These are phyloP conservation scores for Salix suchowensis DNA, from an alignment of 345 rosid genomes.

Conservation along the genomic window DNA sequence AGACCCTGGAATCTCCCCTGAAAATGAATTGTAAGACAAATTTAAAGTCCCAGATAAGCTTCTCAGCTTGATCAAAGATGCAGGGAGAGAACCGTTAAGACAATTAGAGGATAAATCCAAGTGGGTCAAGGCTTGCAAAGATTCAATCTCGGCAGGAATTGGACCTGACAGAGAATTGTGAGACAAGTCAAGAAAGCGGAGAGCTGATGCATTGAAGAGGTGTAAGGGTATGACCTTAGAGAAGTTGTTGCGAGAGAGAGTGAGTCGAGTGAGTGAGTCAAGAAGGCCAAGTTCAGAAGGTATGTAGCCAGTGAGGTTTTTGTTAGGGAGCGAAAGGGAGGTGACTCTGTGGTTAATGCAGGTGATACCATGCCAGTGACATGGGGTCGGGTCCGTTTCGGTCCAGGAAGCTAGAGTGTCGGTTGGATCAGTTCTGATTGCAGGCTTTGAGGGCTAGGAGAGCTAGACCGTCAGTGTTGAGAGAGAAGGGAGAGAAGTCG, in stretches of 20 bases:
- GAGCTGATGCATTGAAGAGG: slow-evolving; percentile 52
- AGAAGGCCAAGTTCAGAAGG: slow-evolving; percentile 84
- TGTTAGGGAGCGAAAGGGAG: slow-evolving; percentile 52
- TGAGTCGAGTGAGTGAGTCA: slow-evolving; percentile 55
- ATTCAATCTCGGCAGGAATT: slow-evolving; percentile 47
- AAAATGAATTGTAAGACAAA: slow-evolving; percentile 59
- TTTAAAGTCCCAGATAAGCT: slow-evolving; percentile 70
- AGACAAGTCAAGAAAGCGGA: slow-evolving; percentile 63
- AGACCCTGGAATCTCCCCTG: slow-evolving; percentile 67
- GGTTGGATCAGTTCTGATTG: slow-evolving; percentile 62
- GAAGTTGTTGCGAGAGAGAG: slow-evolving; percentile 61
- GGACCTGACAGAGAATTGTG: slow-evolving; percentile 66
- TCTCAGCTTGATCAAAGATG: slow-evolving; percentile 46
- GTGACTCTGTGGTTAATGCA: slow-evolving; percentile 62
- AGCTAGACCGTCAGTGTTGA: slow-evolving; percentile 76
- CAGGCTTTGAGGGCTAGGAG: slow-evolving; percentile 86
- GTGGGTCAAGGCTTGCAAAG: slow-evolving; percentile 47
- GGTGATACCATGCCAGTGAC: slow-evolving; percentile 71
- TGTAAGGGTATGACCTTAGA: slow-evolving; percentile 51
- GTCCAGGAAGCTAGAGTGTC: slow-evolving; percentile 56
- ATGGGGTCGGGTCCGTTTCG: slow-evolving; percentile 68
- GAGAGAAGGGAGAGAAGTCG: slow-evolving; percentile 29
- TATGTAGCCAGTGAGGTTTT: slow-evolving; percentile 61
- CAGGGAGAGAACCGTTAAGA: slow-evolving; percentile 72
- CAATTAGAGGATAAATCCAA: slow-evolving; percentile 68